Percentiles rank a stretch among this genome's conserved stretches.
phyloP scores from a whole-genome alignment of 2,329 filamentous ascomycete genomes.

The Neofusicoccum umdonicola region DNA sequence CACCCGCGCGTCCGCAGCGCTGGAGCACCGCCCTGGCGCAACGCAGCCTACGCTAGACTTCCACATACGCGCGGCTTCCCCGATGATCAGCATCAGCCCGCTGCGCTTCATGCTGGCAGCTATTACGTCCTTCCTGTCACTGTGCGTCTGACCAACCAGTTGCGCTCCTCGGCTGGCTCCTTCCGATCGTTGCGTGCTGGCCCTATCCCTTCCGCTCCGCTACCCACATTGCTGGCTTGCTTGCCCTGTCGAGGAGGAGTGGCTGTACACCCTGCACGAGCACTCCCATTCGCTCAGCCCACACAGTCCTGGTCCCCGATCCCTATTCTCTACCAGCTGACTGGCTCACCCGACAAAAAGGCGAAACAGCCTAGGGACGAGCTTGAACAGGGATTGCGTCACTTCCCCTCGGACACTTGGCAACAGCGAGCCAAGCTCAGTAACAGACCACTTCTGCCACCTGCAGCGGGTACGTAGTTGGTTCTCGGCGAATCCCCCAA shows the following conservation, averaged over 20 bases:
- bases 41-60: neutral
- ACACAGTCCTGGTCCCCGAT: too few species aligned
- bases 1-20: neutral
- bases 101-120: neutral
- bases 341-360: neutral
- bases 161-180: neutral
- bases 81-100: neutral
- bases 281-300: too few species aligned
- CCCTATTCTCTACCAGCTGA: neutral
- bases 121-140: neutral
- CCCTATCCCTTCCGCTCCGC: neutral
- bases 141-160: neutral
- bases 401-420: neutral
- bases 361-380: constrained; percentile 1
- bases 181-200: neutral
- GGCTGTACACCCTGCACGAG: too few species aligned
- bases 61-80: neutral
- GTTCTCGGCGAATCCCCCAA: too few species aligned
- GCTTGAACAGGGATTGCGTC: neutral
- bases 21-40: neutral
- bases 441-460: neutral
- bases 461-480: neutral
- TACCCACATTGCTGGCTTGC: neutral
- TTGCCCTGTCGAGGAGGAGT: too few species aligned
- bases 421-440: neutral